Evolutionary conservation across 345 rosid species (phyloP), one percentile per base, ranked within the genome.

Genomic region (Hirschfeldia incana): DNA sequence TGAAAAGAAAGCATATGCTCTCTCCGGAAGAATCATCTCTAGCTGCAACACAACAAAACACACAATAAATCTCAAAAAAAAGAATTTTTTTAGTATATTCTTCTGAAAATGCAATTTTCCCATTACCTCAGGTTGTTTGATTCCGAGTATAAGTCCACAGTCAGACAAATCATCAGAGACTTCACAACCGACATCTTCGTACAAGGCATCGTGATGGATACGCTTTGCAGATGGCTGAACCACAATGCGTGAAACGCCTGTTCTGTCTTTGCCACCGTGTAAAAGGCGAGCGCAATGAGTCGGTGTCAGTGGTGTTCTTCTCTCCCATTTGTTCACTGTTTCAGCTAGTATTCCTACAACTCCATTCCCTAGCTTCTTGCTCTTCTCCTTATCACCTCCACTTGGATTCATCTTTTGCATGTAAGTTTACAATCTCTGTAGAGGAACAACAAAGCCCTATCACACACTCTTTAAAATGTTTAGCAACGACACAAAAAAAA

Each of bases 211-310:
- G 15, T 91, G 97, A 83, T 91, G 90, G 58, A 94, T 94, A 49
- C 98, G 87, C 84, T 89, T 94, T 0, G 97, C 88, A 5, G 98
- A 94, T 55, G 98, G 98, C 82, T 94, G 97, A 72, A 94, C 85
- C 39, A 92, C 85, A 67, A 94, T 89, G 33, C 97, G 89, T 11
- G 76, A 89, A 76, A 94, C 84, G 1, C 98, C 97, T 8, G 89
- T 86, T 80, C 68, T 81, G 16, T 85, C 93, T 84, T 72, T 85
- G 55, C 97, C 94, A 34, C 92, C 73, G 75, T 88, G 89, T 8
- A 94, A 86, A 69, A 94, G 91, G n/a, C 94, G 87, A 34, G 97
- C 97, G 29, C 98, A 94, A 73, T 94, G 94, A 0, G 97, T 86
- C 0, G 97, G 98, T 9, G 98, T 87, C 17, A 94, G 34, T 46